Conservation (phyloP, 208 protist genomes). For the Trypanosoma lewisi region DNA sequence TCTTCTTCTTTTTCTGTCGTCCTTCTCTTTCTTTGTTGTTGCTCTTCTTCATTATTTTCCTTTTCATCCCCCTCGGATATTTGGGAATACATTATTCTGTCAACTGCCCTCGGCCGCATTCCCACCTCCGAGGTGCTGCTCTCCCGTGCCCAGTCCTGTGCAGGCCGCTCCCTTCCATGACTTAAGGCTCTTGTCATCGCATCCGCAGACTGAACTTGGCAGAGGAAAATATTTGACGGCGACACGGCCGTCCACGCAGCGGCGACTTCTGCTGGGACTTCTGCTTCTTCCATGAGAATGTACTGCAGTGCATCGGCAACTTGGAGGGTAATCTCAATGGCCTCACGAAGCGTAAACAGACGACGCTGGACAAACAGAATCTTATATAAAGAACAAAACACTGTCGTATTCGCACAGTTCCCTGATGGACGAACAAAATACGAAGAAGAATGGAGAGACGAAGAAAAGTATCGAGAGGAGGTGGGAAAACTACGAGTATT, state of each 20-base stretch:
- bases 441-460: no score
- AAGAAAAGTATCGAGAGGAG: no score
- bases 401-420: neutral
- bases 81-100: no score
- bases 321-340: conserved; percentile 51
- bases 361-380: conserved; percentile 38
- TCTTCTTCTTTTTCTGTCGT: neutral
- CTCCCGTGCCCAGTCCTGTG: neutral
- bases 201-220: neutral
- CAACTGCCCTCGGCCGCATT: no score
- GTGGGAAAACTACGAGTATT: no score
- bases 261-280: conserved; percentile 41
- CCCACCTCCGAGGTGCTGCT: no score
- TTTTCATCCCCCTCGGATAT: no score
- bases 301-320: conserved; percentile 68
- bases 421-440: conserved; percentile 2
- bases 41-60: no score
- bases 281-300: conserved; percentile 48
- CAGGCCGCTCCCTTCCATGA: neutral
- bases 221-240: conserved; percentile 58
- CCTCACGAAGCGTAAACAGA: conserved; percentile 38
- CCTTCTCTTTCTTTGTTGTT: no score
- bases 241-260: conserved; percentile 48
- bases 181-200: neutral
- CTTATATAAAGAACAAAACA: conserved; percentile 21